Percentiles rank a stretch among this genome's conserved stretches.
These are phyloP conservation scores for Xylariales sp. DNA, from an alignment of 2,329 filamentous ascomycete species.

Conservation along the genomic window DNA sequence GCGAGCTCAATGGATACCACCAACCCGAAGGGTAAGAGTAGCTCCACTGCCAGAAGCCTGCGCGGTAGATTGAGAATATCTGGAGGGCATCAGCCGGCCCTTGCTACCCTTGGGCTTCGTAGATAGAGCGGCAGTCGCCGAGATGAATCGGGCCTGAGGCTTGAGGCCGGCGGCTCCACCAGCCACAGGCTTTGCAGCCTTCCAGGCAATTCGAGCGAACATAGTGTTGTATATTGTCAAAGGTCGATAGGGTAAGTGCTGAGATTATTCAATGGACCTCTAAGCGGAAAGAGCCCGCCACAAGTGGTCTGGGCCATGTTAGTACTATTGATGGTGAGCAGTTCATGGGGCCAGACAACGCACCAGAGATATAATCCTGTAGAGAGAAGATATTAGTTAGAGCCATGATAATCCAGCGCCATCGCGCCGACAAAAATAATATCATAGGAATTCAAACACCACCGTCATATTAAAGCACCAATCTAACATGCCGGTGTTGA, in stretches of 20 bases:
- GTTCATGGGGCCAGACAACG: slow-evolving; percentile 50
- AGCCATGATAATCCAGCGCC: slow-evolving; percentile 31
- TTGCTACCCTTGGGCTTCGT: slow-evolving; percentile 72
- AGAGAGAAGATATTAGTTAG: slow-evolving; percentile 56
- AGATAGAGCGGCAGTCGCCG: slow-evolving; percentile 53
- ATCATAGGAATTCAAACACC: neutral
- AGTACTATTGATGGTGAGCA: slow-evolving; percentile 58
- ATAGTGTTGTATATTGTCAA: slow-evolving; percentile 56
- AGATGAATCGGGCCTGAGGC: slow-evolving; percentile 54
- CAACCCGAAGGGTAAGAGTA: slow-evolving; percentile 92
- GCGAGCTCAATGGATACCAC: slow-evolving; percentile 47
- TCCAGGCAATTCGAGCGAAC: slow-evolving; percentile 68
- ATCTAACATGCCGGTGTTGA: neutral
- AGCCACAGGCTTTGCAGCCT: slow-evolving; percentile 65
- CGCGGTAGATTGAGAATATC: slow-evolving; percentile 68
- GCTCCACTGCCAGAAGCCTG: slow-evolving; percentile 80
- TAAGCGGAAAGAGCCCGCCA: slow-evolving; percentile 64
- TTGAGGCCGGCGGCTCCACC: slow-evolving; percentile 56
- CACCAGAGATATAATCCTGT: slow-evolving; percentile 82
- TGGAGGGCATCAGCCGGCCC: slow-evolving; percentile 73
- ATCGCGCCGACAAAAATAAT: slow-evolving; percentile 4
- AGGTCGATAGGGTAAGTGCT: slow-evolving; percentile 37
- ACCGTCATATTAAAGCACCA: slow-evolving; percentile 3
- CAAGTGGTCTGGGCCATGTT: slow-evolving; percentile 61
- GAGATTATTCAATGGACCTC: slow-evolving; percentile 52